phyloP scores from a whole-genome alignment of 257 asterid species.

The Nicotiana tomentosiformis region DNA sequence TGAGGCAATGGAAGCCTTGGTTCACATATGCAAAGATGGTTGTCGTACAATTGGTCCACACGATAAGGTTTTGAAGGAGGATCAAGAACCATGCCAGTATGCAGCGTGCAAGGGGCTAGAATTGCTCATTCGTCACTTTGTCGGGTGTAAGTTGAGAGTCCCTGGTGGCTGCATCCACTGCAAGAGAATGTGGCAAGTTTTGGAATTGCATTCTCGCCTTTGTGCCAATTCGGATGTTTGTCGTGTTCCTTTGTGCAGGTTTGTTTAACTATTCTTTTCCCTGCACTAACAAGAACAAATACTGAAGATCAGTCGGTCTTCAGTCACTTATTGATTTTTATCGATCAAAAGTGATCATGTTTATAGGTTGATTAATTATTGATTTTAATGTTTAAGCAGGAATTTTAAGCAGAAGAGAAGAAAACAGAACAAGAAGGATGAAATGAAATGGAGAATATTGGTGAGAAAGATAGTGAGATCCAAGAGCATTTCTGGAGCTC shows the following conservation, averaged over 20 bases:
- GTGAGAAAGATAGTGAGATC: slow-evolving; percentile 81
- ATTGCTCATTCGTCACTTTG: slow-evolving; percentile 68
- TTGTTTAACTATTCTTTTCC: background rate
- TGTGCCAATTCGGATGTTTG: slow-evolving; percentile 59
- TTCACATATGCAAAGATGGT: slow-evolving; percentile 83
- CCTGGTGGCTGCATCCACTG: slow-evolving; percentile 75
- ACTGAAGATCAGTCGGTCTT: background rate
- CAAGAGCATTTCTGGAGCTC: slow-evolving; percentile 74
- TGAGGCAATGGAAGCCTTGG: slow-evolving; percentile 92
- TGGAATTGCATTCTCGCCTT: slow-evolving; percentile 78
- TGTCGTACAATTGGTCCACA: slow-evolving; percentile 80
- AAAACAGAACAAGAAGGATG: slow-evolving; percentile 64
- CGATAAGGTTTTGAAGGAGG: slow-evolving; percentile 39
- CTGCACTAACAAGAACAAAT: background rate
- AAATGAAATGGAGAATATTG: slow-evolving; percentile 68
- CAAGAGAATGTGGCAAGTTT: slow-evolving; percentile 83
- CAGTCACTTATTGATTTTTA: background rate
- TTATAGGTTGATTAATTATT: background rate
- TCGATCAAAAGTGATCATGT: background rate
- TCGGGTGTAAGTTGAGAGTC: slow-evolving; percentile 62
- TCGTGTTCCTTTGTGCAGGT: slow-evolving; percentile 83
- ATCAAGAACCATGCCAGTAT: slow-evolving; percentile 54
- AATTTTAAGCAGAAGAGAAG: slow-evolving; percentile 54
- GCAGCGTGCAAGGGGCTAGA: slow-evolving; percentile 71
- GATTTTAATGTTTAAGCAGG: slow-evolving; percentile 13